Conservation (phyloP, 2,329 filamentous ascomycete genomes). For the Sporothrix brunneoviolacea region DNA sequence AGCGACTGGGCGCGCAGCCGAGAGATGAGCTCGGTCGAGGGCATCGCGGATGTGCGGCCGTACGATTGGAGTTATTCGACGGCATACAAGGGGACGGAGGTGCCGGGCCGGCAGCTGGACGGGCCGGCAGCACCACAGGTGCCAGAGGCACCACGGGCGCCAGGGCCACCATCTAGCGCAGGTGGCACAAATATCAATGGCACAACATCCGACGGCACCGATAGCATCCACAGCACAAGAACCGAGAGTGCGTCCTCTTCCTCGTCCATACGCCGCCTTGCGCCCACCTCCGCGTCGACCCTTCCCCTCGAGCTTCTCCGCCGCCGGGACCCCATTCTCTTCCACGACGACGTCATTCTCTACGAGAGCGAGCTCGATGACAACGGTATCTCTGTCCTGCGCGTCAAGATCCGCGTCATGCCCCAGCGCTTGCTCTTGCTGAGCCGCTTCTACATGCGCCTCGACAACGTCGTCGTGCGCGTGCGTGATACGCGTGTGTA, state of each 20-base stretch:
- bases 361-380: constrained; percentile 98
- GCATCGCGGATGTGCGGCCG: constrained; percentile 89
- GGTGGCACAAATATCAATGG: too few species aligned
- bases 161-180: too few species aligned
- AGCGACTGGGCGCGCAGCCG: constrained; percentile 66
- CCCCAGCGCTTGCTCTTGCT: constrained; percentile 79
- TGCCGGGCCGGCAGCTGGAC: neutral
- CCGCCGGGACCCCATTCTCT: constrained; percentile 85
- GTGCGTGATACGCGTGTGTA: constrained; percentile 88
- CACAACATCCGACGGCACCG: neutral
- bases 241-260: neutral
- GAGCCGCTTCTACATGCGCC: constrained; percentile 80
- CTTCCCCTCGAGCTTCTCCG: constrained; percentile 85
- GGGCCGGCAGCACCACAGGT: neutral
- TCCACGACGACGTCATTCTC: constrained; percentile 92
- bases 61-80: constrained; percentile 99
- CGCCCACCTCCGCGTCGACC: neutral
- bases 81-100: constrained; percentile 66
- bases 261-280: neutral
- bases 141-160: neutral
- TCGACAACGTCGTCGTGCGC: constrained; percentile 83
- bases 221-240: neutral
- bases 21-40: constrained; percentile 73
- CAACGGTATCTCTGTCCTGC: constrained; percentile 87
- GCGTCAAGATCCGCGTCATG: constrained; percentile 90